phyloP scores from a whole-genome alignment of 768 basidiomycete genomes.

The Candolleomyces aberdarensis region DNA sequence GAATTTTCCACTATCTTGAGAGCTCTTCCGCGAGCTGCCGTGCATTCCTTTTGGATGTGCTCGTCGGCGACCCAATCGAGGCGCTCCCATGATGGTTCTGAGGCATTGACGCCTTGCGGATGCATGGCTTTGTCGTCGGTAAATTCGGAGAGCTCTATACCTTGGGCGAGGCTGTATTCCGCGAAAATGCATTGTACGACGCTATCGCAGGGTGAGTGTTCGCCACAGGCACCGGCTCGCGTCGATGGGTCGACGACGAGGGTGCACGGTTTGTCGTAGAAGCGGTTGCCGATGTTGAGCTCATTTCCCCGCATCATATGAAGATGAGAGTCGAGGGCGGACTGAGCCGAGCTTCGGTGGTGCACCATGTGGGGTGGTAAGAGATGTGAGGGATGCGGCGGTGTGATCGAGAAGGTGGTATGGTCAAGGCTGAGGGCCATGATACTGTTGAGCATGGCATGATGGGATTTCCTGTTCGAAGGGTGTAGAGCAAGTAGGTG shows the following conservation, averaged over 20 bases:
- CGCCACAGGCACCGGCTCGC: conserved; percentile 83
- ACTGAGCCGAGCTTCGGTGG: conserved; percentile 34
- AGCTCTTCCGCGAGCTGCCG: conserved; percentile 55
- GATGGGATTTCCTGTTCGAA: conserved; percentile 55
- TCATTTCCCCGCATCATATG: conserved; percentile 64
- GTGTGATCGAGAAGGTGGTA: conserved; percentile 47
- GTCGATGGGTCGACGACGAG: conserved; percentile 83
- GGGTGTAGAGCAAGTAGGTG: conserved; percentile 67
- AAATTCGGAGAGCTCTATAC: conserved; percentile 52
- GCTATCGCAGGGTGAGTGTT: conserved; percentile 90
- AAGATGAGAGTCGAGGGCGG: conserved; percentile 65
- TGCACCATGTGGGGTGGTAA: conserved; percentile 14
- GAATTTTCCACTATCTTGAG: conserved; percentile 66
- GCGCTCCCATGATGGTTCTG: conserved; percentile 46
- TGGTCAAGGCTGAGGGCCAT: conserved; percentile 83
- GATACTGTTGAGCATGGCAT: conserved; percentile 68
- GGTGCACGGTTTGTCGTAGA: conserved; percentile 86
- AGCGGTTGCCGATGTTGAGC: conserved; percentile 70
- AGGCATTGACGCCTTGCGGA: not conserved
- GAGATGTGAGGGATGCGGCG: conserved; percentile 17
- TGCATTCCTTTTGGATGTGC: conserved; percentile 52
- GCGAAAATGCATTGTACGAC: conserved; percentile 84
- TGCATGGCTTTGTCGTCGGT: conserved; percentile 7
- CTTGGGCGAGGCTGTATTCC: conserved; percentile 76
- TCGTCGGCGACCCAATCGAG: conserved; percentile 77